Conservation (phyloP, 1,284 basidiomycete species). For the Spongiforma sp. region DNA sequence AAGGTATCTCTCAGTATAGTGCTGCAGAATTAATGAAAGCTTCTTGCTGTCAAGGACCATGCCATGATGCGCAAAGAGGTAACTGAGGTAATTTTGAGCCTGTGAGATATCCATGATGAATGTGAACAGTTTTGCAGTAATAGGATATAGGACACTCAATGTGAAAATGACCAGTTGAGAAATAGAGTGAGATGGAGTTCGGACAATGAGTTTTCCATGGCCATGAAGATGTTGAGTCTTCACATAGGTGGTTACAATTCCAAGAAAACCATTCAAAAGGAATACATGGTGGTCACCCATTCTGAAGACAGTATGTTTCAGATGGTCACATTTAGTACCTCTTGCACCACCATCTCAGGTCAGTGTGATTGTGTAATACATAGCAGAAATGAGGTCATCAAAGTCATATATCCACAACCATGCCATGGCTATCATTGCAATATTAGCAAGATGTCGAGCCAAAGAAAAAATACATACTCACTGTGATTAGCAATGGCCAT, state of each 20-base stretch:
- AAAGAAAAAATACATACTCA: not conserved
- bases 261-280: conserved; percentile 3
- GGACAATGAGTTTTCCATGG: conserved; percentile 5
- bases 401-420: not conserved
- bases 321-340: conserved; percentile 9
- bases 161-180: conserved; percentile 4
- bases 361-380: not conserved
- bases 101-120: conserved; percentile 2
- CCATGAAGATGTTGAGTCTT: conserved; percentile 4
- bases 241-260: not conserved
- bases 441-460: no score
- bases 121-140: not conserved
- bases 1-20: conserved; percentile 8
- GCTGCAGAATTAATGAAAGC: not conserved
- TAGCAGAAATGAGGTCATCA: not conserved
- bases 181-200: not conserved
- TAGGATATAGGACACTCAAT: conserved; percentile 1
- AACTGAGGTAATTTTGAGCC: not conserved
- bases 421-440: no score
- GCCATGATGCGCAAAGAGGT: conserved; percentile 10
- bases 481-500: not conserved
- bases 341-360: conserved; percentile 9
- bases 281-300: conserved; percentile 2
- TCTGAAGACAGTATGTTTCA: conserved; percentile 7
- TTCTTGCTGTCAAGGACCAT: not conserved